Percentiles rank a stretch among this genome's conserved stretches.
phyloP scores from a whole-genome alignment of 2,329 filamentous ascomycete species.

The Hypoxylon sp. region DNA sequence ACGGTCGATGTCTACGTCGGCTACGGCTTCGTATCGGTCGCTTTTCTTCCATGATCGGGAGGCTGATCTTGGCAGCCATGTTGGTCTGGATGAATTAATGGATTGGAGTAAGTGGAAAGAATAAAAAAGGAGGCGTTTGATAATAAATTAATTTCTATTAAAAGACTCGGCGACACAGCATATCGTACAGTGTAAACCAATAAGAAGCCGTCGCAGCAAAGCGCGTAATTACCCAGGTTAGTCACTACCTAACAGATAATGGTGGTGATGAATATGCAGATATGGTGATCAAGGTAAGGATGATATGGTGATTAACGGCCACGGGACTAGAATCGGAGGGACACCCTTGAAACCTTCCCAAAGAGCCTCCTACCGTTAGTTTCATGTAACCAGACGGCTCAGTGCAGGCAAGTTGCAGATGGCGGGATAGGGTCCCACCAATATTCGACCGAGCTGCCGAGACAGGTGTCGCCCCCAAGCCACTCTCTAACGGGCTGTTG shows the following conservation, averaged over 20 bases:
- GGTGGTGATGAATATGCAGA: not conserved
- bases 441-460: not conserved
- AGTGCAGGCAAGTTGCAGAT: constrained; percentile 15
- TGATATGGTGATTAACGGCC: constrained; percentile 22
- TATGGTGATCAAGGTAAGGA: constrained; percentile 20
- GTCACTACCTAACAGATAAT: not conserved
- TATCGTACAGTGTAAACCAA: constrained; percentile 10
- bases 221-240: not conserved
- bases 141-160: constrained; percentile 13
- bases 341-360: constrained; percentile 21
- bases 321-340: constrained; percentile 21
- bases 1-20: constrained; percentile 45
- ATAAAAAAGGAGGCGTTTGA: constrained; percentile 4
- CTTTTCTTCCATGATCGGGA: constrained; percentile 50
- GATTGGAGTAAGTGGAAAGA: not conserved
- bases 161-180: constrained; percentile 15
- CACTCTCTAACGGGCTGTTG: too few relatives aligned
- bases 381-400: constrained; percentile 30
- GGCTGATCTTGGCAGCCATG: constrained; percentile 49
- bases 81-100: constrained; percentile 5
- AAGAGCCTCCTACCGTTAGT: constrained; percentile 32
- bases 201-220: constrained; percentile 7
- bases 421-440: not conserved
- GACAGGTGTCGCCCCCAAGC: too few relatives aligned
- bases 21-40: constrained; percentile 41